Evolutionary conservation across 768 basidiomycete genomes (phyloP), one percentile per base, ranked within the genome.

Genomic region (Chalciporus sphaerocephalus): DNA sequence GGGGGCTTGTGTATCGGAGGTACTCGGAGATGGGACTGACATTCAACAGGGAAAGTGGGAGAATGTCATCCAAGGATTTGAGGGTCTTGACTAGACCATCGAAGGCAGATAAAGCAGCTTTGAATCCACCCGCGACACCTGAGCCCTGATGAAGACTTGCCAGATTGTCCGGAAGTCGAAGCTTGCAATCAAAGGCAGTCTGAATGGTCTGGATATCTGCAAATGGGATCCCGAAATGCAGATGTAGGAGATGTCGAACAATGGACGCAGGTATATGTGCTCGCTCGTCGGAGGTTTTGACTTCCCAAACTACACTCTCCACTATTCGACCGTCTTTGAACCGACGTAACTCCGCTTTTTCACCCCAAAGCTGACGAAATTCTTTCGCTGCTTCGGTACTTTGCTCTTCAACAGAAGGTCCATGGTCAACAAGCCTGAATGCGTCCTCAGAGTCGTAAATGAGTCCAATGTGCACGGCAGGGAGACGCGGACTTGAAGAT

Each of bases 231-330:
- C 75, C 76, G 50, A 94, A 91, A 60, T 97, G 95, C 20, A 75
- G 73, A 15, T 72, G 58, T 9, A 99, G 75, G 32, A 97, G 66
- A 66, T 93, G 83, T 17, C 71, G 68, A 21, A 91, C 80, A 54
- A 97, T 79, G 67, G 79, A 74, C 12, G 73, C 69, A 0, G 92
- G 92, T 22, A 98, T 81, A 50, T 83, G 78, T 0, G 81, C 73
- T 21, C 90, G 83, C 49, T 92, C 90, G 41, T 95, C 92, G 0
- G 78, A 74, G 3, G 80, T 85, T 49, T 79, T 76, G 7, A 91
- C 80, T 16, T 96, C 87, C 96, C 96, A 99, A 3, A 98, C 93
- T n/a, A 97, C 92, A 54, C 87, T 91, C 65, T 97, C 92, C 5
- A 78, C 60, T 50, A 98, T 97, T 15, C 85, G 78, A 1, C 95